Base-by-base conservation (phyloP, 2,329 filamentous ascomycete species). In the Ophiocordyceps sinensis region DNA sequence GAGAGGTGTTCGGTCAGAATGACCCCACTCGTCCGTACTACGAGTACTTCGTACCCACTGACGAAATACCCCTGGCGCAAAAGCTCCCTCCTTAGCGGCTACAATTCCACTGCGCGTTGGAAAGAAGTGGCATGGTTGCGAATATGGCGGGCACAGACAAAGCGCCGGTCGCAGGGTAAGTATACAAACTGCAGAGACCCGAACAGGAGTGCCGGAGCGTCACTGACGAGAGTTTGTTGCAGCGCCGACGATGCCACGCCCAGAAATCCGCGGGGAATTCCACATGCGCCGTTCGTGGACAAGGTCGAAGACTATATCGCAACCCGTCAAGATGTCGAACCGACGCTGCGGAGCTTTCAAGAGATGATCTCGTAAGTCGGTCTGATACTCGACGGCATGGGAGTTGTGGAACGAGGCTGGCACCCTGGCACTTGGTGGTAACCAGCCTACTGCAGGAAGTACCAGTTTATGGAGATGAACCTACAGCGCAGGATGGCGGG, bases 381-480 rank as follows among this genome's bases (percentile, higher is more conserved):
- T 23, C 36, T 11, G 23, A n/a, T 34, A 15, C 23, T 15, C 37
- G 19, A 17, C 14, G n/a, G 6, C 31, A 19, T 34, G 14, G 14
- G 15, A 15, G 31, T n/a, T 17, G 5, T 14, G n/a, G 32, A 3
- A 35, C 30, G 13, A 14, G 30, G 30, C 30, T 13, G 30, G 30
- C 17, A 3, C 19, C 9, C 19, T 8, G 14, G 10, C 14, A 31
- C 7, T 21, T 15, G 37, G 29, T 36, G 34, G 39, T 47, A 44
- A 49, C 43, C 42, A 11, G 19, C 17, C 17, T 10, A 38, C 23
- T 30, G 21, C 58, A 94, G 87, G 52, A 98, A 98, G 73, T 98
- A 98, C 68, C 91, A 96, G 62, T 98, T 96, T 66, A 98, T 98
- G 91, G 87, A 96, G 66, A 71, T 82, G 58, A 96, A 94, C 62